Conservation (phyloP, 257 asterid genomes). For the Plantago major region DNA sequence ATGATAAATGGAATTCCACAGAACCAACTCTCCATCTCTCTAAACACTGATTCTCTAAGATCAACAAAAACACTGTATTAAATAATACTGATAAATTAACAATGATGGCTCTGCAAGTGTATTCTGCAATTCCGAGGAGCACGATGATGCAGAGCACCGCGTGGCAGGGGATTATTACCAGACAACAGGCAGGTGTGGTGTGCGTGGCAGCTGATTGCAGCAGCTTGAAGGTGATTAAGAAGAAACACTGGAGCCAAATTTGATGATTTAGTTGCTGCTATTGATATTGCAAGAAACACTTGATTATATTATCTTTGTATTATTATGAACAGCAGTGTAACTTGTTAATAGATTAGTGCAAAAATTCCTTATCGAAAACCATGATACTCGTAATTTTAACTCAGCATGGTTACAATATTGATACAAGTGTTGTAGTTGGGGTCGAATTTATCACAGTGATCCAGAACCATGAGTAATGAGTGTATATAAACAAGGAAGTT, state of each 20-base stretch:
- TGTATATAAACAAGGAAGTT: background rate
- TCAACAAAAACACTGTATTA: background rate
- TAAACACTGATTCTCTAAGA: background rate
- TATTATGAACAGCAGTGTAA: constrained; percentile 17
- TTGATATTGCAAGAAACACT: constrained; percentile 47
- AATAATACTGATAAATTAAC: no score
- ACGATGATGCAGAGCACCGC: constrained; percentile 32
- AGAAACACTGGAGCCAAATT: constrained; percentile 64
- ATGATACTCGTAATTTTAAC: constrained; percentile 5
- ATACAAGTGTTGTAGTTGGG: background rate
- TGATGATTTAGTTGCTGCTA: constrained; percentile 63
- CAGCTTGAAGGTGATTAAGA: constrained; percentile 22
- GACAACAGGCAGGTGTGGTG: constrained; percentile 40
- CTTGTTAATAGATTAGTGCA: constrained; percentile 38
- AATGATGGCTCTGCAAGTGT: constrained; percentile 69
- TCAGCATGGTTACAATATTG: constrained; percentile 9
- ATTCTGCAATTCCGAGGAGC: constrained; percentile 46
- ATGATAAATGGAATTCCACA: constrained; percentile 14
- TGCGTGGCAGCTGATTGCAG: constrained; percentile 46
- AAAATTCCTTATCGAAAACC: constrained; percentile 1
- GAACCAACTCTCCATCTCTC: constrained; percentile 23
- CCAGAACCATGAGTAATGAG: background rate
- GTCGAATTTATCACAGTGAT: background rate
- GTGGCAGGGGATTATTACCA: constrained; percentile 26
- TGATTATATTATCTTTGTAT: constrained; percentile 13